Evolutionary conservation across 2,329 filamentous ascomycete species (phyloP), one percentile per base, ranked within the genome.

Genomic region (Apiospora pterosperma): DNA sequence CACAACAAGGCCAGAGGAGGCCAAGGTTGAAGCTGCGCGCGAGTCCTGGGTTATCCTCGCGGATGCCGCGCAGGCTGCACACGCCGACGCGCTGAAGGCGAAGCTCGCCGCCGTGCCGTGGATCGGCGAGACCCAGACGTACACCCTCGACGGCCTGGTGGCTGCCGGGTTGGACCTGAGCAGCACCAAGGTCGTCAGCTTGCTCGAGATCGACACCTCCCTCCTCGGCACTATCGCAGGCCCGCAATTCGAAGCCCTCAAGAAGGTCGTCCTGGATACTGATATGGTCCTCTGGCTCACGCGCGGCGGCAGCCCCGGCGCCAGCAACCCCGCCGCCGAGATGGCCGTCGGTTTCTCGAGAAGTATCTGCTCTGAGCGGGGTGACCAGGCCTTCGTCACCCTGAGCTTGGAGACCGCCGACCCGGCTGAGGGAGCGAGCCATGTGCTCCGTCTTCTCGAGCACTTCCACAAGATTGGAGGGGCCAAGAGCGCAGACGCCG

Each of bases 261-360:
- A 70, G 48, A 63, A 62, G 28, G 36, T 70, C 10, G 39, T 68
- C 19, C 64, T 63, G 23, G 39, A 48, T 41, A 62, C 66, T n/a
- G 65, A 67, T 14, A 65, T 63, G 16, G 62, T 70, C 25, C 59
- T 71, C 28, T 71, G 70, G 70, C 65, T 71, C 5, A 71, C 68
- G 19, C 66, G 62, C 16, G 70, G 70, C 25, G 69, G 69, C 58
- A 69, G 66, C 8, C 65, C 71, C 34, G 67, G 68, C 62, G 66
- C 63, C 48, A 68, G 28, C 55, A 67, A 65, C 36, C 68, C 65
- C 23, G 71, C 41, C 25, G 65, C 67, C 36, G 69, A 70, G 59
- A 68, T 71, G 68, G 67, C 69, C 23, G 36, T 67, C 1, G 73
- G 74, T 19, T 63, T 75, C 12, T 64, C 71, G 34, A 69, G 74